Evolutionary conservation across 2,329 filamentous ascomycete genomes (phyloP).

Genomic region (Ceratocystis variospora): DNA sequence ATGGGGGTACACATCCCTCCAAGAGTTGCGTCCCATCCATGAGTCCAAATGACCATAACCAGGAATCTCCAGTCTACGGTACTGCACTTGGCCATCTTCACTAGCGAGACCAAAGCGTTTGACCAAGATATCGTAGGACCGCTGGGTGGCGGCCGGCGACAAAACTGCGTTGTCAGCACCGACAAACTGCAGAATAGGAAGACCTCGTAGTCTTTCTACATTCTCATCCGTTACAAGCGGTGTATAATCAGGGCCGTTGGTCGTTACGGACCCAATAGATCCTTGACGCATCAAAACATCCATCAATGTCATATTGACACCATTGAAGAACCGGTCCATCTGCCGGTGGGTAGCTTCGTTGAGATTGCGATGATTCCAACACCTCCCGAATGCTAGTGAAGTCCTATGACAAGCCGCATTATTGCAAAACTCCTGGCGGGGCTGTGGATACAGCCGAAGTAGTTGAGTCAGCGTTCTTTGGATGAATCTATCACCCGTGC

Average conservation of each 20-base stretch:
- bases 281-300: conserved; percentile 45
- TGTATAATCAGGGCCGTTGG: conserved; percentile 36
- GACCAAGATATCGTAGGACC: conserved; percentile 39
- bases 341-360: conserved; percentile 52
- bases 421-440: conserved; percentile 43
- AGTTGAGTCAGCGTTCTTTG: conserved; percentile 42
- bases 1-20: conserved; percentile 45
- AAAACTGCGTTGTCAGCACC: conserved; percentile 45
- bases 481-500: conserved; percentile 33
- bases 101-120: conserved; percentile 34
- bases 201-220: conserved; percentile 34
- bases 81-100: conserved; percentile 29
- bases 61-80: conserved; percentile 38
- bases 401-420: conserved; percentile 48
- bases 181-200: conserved; percentile 44
- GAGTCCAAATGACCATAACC: conserved; percentile 49
- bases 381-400: conserved; percentile 44
- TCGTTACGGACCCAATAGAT: conserved; percentile 35
- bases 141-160: conserved; percentile 38
- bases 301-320: conserved; percentile 46
- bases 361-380: conserved; percentile 51
- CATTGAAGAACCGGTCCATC: conserved; percentile 48
- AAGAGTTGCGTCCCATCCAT: conserved; percentile 48
- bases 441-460: conserved; percentile 44
- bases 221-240: conserved; percentile 38